Evolutionary conservation across 176 grass and related monocot species (phyloP), one percentile per base, ranked within the genome.

Genomic region (Zea luxurians): DNA sequence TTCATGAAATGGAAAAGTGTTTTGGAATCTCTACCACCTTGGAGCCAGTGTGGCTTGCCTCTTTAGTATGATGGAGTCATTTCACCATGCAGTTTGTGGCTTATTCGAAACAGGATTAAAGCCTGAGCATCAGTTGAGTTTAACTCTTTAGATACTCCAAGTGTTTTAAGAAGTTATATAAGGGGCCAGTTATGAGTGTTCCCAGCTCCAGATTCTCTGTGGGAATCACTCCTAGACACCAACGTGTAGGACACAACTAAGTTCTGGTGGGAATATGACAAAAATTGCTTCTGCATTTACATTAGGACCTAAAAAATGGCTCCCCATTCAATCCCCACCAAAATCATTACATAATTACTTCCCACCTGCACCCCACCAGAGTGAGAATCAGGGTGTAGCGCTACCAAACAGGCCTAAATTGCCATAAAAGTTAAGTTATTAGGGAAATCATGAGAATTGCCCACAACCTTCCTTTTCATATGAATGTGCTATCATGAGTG

Each of bases 21-120:
- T 87, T 48, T 78, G 59, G 50, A 73, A 73, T 35, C 48, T 66
- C 35, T 60, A 60, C 52, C 36, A 20, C 17, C 48, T 73, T 78
- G 10, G 50, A 74, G 18, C 18, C 0, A 4, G 40, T 68, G 63
- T 27, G 37, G 35, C 38, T 65, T 40, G 38, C 13, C 7, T 45
- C 16, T 70, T 80, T 36, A 40, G 37, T 61, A 40, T 68, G 53
- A 49, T 79, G 55, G 48, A 82, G 61, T 67, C 4, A 11, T 64
- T 48, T 64, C 46, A 54, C 52, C 61, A 83, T 63, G 52, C 44
- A 35, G 18, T 64, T 79, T 69, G 43, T 74, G 18, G 4, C 45
- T 79, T 53, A 13, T 62, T 62, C 27, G 15, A 47, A 83, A 83
- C 21, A 54, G 46, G 74, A 88, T 7, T 35, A 37, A 42, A 46